A percentile compares a stretch with the other conserved stretches of the same genome.
Conservation (phyloP, 2,329 filamentous ascomycete species). For the Sphaerulina populicola region DNA sequence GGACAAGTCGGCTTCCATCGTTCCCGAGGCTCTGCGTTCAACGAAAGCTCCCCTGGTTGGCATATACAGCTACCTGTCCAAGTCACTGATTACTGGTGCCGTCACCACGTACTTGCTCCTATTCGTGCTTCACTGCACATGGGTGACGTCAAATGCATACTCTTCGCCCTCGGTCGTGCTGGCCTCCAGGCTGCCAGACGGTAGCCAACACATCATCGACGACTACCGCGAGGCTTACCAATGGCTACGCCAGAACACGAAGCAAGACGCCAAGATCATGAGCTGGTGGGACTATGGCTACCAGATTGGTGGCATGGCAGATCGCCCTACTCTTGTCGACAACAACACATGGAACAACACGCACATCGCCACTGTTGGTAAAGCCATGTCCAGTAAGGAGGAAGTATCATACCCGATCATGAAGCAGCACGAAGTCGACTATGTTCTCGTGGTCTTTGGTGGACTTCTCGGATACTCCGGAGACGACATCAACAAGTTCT, state of each 20-base stretch:
- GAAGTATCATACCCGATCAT: slow-evolving; percentile 99
- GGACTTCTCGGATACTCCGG: slow-evolving; percentile 94
- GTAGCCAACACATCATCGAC: slow-evolving; percentile 96
- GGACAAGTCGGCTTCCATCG: slow-evolving; percentile 49
- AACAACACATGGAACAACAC: slow-evolving; percentile 99
- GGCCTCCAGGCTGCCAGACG: slow-evolving; percentile 84
- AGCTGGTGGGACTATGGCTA: slow-evolving; percentile 99
- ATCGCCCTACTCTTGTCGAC: slow-evolving; percentile 91
- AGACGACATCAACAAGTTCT: slow-evolving; percentile 99
- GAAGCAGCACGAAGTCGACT: slow-evolving; percentile 96
- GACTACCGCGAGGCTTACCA: slow-evolving; percentile 99
- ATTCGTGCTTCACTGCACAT: slow-evolving; percentile 96
- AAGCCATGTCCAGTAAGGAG: slow-evolving; percentile 95
- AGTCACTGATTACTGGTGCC: slow-evolving; percentile 63
- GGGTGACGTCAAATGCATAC: slow-evolving; percentile 98
- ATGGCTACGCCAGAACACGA: slow-evolving; percentile 96
- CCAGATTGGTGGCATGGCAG: slow-evolving; percentile 98
- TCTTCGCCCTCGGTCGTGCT: slow-evolving; percentile 95
- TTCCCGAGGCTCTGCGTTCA: slow-evolving; percentile 56
- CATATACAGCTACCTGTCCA: slow-evolving; percentile 73
- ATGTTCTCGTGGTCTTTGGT: slow-evolving; percentile 95
- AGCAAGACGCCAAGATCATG: slow-evolving; percentile 94
- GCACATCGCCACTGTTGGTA: slow-evolving; percentile 96
- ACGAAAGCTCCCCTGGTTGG: slow-evolving; percentile 67
- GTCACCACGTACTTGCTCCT: slow-evolving; percentile 75